A percentile compares a stretch with the other conserved stretches of the same genome.
Evolutionary conservation across 768 basidiomycete species (phyloP).

Genomic region (Lentinula raphanica): DNA sequence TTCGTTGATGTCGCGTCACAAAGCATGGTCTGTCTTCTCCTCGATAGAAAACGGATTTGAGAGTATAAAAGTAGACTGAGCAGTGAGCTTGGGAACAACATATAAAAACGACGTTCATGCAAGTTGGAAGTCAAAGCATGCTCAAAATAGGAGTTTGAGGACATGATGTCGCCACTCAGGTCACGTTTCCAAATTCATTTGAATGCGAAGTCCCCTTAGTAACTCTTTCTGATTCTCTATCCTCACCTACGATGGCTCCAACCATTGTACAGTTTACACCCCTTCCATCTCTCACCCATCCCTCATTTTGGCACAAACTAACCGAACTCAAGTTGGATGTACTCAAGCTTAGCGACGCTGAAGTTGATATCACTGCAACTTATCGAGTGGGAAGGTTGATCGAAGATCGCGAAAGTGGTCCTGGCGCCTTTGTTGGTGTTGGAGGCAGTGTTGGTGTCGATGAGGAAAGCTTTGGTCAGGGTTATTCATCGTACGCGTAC

Average conservation of each 20-base stretch:
- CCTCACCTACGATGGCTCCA: slow-evolving; percentile 31
- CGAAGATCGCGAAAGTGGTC: slow-evolving; percentile 59
- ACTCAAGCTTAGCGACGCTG: slow-evolving; percentile 72
- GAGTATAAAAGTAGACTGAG: too few relatives aligned
- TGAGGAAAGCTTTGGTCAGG: slow-evolving; percentile 55
- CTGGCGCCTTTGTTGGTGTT: slow-evolving; percentile 67
- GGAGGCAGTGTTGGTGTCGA: slow-evolving; percentile 63
- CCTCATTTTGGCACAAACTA: slow-evolving; percentile 90
- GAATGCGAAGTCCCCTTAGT: too few relatives aligned
- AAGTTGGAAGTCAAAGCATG: too few relatives aligned
- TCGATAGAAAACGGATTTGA: too few relatives aligned
- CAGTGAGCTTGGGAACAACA: too few relatives aligned
- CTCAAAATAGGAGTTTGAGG: too few relatives aligned
- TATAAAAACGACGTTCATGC: too few relatives aligned
- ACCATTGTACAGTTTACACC: slow-evolving; percentile 85
- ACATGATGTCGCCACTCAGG: background rate
- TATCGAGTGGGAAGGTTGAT: slow-evolving; percentile 71
- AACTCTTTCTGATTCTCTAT: background rate
- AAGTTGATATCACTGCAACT: slow-evolving; percentile 56
- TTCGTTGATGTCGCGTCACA: background rate
- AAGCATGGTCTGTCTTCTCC: background rate
- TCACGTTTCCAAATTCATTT: background rate
- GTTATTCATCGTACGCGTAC: slow-evolving; percentile 35
- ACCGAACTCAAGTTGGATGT: slow-evolving; percentile 88
- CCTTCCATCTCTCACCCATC: slow-evolving; percentile 81